Evolutionary conservation across 805 yeast genomes (phyloP), one percentile per base, ranked within the genome.

Genomic region (Blastobotrys americana): DNA sequence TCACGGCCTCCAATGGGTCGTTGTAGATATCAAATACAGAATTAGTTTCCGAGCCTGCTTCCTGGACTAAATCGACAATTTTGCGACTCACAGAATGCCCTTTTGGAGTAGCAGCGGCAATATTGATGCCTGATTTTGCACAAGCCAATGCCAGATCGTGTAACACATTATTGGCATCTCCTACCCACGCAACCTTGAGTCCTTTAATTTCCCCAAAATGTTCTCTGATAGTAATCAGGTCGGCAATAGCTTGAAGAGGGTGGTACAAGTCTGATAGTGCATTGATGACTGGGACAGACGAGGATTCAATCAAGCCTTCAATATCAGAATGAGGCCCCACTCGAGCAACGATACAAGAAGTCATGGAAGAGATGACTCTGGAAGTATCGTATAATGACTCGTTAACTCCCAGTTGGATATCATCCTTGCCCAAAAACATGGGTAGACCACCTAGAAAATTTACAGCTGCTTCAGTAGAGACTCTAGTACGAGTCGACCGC

Each of bases 261-360:
- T 93, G 98, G 67, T 75, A 93, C 47, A 70, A 80, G 61, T 93
- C 98, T 70, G 97, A 89, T 39, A 93, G 73, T 0, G 97, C 86
- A 60, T 93, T 93, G 55, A 93, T 87, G 46, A 93, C 83, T 4
- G 98, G 98, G 2, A 87, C 97, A 1, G 77, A 63, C 0, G 96
- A 86, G 61, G 86, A 78, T 56, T 82, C 68, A 43, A 88, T 80
- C 43, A 93, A 71, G 45, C 81, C 82, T 57, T 74, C 76, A 53
- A 93, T 89, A 48, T 90, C 96, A 19, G 77, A 71, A 59, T 93
- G 96, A 21, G 77, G 69, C 52, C 86, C 81, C 16, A 93, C 98
- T 59, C 98, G 80, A n/a, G 97, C 98, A 68, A 93, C 89, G 4
- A 93, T 78, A 51, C 95, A 83, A n/a, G 96, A 82, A 1, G 94